Base-by-base conservation (phyloP, 495 filamentous ascomycete genomes). In the Patellaria atrata region DNA sequence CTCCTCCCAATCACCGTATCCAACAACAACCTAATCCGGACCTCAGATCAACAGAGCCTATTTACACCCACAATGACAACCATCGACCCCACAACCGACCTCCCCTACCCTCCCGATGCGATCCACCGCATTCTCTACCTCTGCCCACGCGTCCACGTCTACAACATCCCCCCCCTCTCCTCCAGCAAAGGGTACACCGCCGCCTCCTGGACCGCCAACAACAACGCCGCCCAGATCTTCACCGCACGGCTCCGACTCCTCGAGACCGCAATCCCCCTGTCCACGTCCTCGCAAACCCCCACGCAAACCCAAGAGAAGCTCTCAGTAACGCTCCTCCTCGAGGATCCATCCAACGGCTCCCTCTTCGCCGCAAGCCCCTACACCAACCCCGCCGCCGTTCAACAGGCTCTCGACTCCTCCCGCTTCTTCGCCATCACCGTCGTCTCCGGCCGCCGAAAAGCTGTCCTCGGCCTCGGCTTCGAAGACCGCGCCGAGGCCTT, bases 401-500 rank as follows among this genome's bases (percentile, higher is more conserved):
- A 82, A 55, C 68, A 82, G 37, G 75, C 77, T 16, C 54, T 74
- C 28, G 82, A 89, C 51, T 74, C 67, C 47, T 71, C 65, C 35
- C 69, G 82, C 24, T 89, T 89, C 61, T 89, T 87, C 48, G 82
- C 81, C 0, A 49, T 87, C 17, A 61, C 74, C n/a, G 81, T 89
- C 6, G 69, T 73, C 23, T 75, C 70, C 29, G 65, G 65, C 1
- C 68, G 70, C 1, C 59, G 68, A 40, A 84, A 83, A 47, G 82
- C 82, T 15, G 65, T 72, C 22, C 57, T 87, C 17, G 82, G 82
- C n/a, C 67, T 89, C 30, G 82, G 82, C 9, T 89, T 86, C 48
- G 82, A 86, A 61, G 81, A 87, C 56, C 58, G 82, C 26, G 72
- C 69, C 52, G 79, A 83, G 40, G 81, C 82, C 5, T 81, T 86